phyloP scores from a whole-genome alignment of 306 rosid genomes.

The Morella rubra region DNA sequence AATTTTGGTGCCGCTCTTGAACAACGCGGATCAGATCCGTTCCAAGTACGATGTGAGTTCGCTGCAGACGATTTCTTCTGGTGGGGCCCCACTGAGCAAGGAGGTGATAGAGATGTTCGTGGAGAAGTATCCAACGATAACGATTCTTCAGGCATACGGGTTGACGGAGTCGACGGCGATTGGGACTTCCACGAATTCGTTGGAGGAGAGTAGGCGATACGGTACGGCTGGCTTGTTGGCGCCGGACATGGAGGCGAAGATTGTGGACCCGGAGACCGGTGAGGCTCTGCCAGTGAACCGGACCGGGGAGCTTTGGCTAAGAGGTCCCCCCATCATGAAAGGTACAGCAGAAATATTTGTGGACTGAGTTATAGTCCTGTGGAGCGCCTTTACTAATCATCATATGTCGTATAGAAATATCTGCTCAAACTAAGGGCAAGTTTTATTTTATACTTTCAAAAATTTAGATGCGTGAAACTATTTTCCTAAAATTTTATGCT shows the following conservation, averaged over 20 bases:
- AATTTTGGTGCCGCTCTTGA: constrained; percentile 63
- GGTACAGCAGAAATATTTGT: constrained; percentile 34
- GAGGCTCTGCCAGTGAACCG: constrained; percentile 45
- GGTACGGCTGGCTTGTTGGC: constrained; percentile 86
- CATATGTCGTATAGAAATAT: no score
- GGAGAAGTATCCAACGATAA: constrained; percentile 54
- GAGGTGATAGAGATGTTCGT: constrained; percentile 75
- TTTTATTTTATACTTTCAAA: no score
- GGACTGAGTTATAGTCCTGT: no score
- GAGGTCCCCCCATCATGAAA: constrained; percentile 86
- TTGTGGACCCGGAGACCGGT: constrained; percentile 57
- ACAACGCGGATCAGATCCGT: constrained; percentile 55
- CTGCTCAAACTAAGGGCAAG: no score
- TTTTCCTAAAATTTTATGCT: no score
- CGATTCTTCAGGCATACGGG: constrained; percentile 81
- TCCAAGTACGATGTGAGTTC: constrained; percentile 66
- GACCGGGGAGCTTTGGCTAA: constrained; percentile 90
- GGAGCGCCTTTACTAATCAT: no score
- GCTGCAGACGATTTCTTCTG: constrained; percentile 49
- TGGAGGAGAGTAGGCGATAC: constrained; percentile 79
- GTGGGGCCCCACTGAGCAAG: constrained; percentile 91
- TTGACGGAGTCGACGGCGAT: constrained; percentile 76
- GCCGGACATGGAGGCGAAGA: constrained; percentile 61
- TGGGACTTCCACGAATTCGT: constrained; percentile 70
- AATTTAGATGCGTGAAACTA: no score